Evolutionary conservation across 2,329 filamentous ascomycete species (phyloP), one percentile per base, ranked within the genome.

Genomic region (Plenodomus lindquistii): DNA sequence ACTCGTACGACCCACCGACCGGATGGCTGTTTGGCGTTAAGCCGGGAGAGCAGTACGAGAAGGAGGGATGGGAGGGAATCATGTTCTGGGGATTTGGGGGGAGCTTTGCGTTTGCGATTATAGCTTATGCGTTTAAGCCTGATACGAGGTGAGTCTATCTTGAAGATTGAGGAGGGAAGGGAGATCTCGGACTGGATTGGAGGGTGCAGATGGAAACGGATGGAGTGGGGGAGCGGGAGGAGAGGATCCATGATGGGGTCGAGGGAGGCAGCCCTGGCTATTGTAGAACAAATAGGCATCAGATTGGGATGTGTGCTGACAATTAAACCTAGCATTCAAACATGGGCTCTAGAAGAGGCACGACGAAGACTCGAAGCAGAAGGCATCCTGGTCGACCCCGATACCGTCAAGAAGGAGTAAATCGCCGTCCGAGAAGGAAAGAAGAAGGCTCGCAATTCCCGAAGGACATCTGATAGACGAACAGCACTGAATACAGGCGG

Each of bases 301-400:
- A n/a, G n/a, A n/a, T n/a, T n/a, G n/a, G n/a, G n/a, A n/a, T n/a
- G n/a, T n/a, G n/a, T n/a, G 45, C 62, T 70, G 44, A 68, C 58
- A 38, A 2, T 15, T 21, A 42, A 16, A 48, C 52, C 66, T 37
- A 99, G 94, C 75, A 97, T 99, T 85, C 94, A 97, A 81, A 97
- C 93, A 46, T 99, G 94, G 94, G 94, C 94, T 55, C 85, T 99
- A 37, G 94, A 99, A 78, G 94, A 99, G 79, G 94, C 94, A 44
- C 85, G 94, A 70, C 85, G 94, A 79, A 84, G 94, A 79, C 85
- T 99, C 82, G 94, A 99, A 79, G 88, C 86, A 52, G 94, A 99
- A 80, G 94, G 94, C 51, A 92, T 97, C 70, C 78, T 97, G 69
- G 85, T 89, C 69, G 93, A 97, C 67, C 87, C 89, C 35, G 77